Conservation (phyloP, 495 filamentous ascomycete species). For the Tuber brumale region DNA sequence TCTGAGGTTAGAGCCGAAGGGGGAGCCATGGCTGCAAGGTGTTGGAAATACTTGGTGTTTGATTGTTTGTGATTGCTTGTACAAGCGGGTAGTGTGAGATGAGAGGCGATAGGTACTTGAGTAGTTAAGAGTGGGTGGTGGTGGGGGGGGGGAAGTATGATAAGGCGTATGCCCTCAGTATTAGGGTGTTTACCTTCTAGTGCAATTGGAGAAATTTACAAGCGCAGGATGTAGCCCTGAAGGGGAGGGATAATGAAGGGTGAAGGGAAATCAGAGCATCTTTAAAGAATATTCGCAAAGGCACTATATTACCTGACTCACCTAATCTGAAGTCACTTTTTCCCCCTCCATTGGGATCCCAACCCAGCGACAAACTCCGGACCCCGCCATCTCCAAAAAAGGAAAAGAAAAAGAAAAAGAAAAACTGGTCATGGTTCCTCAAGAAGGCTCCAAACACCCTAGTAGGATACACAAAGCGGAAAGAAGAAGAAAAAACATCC, state of each 20-base stretch:
- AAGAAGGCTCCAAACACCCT: too few relatives aligned
- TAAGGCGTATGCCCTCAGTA: not conserved
- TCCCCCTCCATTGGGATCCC: not conserved
- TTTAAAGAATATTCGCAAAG: not conserved
- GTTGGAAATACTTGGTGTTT: not conserved
- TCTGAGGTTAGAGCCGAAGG: slow-evolving; percentile 21
- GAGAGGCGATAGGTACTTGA: not conserved
- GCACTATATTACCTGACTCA: not conserved
- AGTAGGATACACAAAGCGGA: not conserved
- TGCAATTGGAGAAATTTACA: not conserved
- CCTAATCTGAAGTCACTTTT: not conserved
- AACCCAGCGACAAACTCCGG: not conserved
- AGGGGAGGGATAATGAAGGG: not conserved
- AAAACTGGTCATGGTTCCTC: not conserved
- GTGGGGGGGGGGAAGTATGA: not conserved
- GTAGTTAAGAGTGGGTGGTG: not conserved
- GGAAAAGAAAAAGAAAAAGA: not conserved
- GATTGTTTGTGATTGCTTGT: not conserved
- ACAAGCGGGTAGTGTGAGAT: not conserved
- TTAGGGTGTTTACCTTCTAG: not conserved
- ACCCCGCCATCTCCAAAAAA: not conserved
- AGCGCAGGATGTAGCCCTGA: not conserved
- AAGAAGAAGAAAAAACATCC: not conserved
- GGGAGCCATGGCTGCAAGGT: slow-evolving; percentile 19
- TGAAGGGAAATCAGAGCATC: not conserved